Evolutionary conservation across 1,139 yeast species (phyloP).

Genomic region (Meyerozyma sp.): DNA sequence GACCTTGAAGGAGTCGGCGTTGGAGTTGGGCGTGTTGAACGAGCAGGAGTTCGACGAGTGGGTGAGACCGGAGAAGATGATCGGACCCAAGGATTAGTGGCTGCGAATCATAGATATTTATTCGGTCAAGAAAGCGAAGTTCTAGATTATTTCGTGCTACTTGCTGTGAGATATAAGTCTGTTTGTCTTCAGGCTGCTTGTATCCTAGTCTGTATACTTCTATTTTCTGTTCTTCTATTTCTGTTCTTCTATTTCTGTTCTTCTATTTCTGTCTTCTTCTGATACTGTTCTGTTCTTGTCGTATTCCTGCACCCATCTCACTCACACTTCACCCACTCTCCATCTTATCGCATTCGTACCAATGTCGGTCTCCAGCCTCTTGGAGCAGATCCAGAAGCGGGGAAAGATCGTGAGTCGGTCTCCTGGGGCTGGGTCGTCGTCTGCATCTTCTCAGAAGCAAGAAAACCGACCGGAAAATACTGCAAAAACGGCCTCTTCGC

Average conservation of each 20-base stretch:
- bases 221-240: not conserved
- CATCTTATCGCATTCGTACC: not conserved
- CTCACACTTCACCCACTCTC: too few species aligned
- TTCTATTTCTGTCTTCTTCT: not conserved
- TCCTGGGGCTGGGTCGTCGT: not conserved
- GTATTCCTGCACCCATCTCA: too few species aligned
- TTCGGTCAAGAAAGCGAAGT: not conserved
- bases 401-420: not conserved
- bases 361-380: not conserved
- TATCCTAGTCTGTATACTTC: not conserved
- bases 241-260: not conserved
- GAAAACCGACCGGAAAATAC: not conserved
- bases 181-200: too few species aligned
- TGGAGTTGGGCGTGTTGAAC: conserved; percentile 80
- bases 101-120: not conserved
- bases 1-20: conserved; percentile 89
- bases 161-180: too few species aligned
- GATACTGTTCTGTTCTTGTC: not conserved
- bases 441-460: not conserved
- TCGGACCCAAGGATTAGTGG: conserved; percentile 69
- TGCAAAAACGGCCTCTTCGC: not conserved
- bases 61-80: conserved; percentile 98
- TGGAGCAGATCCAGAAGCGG: conserved; percentile 1
- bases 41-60: conserved; percentile 88
- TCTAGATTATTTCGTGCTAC: too few species aligned